Percentiles rank a stretch among this genome's conserved stretches.
phyloP scores from a whole-genome alignment of 2,329 filamentous ascomycete species.

The Monilinia fructicola region DNA sequence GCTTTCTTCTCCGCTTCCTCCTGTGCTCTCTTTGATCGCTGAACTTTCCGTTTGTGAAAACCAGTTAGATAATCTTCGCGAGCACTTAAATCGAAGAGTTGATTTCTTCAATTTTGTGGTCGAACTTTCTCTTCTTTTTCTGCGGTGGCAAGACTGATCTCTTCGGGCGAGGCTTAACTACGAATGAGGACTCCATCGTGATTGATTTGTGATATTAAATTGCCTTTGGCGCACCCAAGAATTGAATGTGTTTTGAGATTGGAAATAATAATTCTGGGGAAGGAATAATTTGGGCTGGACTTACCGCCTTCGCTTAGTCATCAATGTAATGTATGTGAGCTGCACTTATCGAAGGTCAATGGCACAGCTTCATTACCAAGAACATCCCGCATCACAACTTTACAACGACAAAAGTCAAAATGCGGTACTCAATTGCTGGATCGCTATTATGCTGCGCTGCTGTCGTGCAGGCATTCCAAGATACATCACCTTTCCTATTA shows the following conservation, averaged over 20 bases:
- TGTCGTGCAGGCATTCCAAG: constrained; percentile 69
- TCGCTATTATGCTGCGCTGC: constrained; percentile 55
- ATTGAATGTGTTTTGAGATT: constrained; percentile 2
- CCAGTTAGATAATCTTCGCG: constrained; percentile 88
- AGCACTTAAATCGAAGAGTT: constrained; percentile 77
- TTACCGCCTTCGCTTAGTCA: constrained; percentile 13
- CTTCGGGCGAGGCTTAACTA: constrained; percentile 59
- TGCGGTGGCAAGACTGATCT: constrained; percentile 57
- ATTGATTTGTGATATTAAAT: constrained; percentile 14
- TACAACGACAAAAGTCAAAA: constrained; percentile 41
- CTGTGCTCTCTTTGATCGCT: constrained; percentile 80
- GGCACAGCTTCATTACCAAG: constrained; percentile 21
- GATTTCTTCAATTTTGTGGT: constrained; percentile 68
- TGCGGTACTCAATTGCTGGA: constrained; percentile 55
- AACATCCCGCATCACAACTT: constrained; percentile 6
- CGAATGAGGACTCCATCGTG: constrained; percentile 43
- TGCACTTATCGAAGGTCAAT: constrained; percentile 19
- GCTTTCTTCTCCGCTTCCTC: constrained; percentile 76
- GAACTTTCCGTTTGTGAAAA: constrained; percentile 93
- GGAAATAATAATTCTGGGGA: constrained; percentile 19
- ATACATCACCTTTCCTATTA: constrained; percentile 86
- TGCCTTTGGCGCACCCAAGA: constrained; percentile 12
- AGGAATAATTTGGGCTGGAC: constrained; percentile 23
- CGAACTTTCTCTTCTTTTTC: constrained; percentile 65
- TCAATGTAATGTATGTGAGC: neutral